phyloP scores from a whole-genome alignment of 1,284 basidiomycete species.

The Ceratobasidium sp. region DNA sequence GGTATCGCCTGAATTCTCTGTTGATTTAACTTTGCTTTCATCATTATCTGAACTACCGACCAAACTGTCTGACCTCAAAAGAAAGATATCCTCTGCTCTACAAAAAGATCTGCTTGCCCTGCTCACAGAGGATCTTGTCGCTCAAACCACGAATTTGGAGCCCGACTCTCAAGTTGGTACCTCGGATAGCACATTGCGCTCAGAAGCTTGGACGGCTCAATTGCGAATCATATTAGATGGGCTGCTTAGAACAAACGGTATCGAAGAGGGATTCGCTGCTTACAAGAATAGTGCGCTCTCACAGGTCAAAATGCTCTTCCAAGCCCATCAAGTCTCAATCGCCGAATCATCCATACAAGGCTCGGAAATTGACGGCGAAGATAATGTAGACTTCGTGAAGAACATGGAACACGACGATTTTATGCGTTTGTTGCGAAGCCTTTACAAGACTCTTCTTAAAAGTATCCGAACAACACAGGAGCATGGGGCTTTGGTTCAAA shows the following conservation, averaged over 20 bases:
- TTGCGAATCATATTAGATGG: slow-evolving; percentile 64
- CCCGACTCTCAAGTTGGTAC: background rate
- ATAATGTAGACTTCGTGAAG: slow-evolving; percentile 29
- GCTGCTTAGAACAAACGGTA: slow-evolving; percentile 74
- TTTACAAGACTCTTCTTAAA: slow-evolving; percentile 40
- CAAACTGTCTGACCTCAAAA: slow-evolving; percentile 43
- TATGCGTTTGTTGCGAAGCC: slow-evolving; percentile 39
- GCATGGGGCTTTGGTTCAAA: slow-evolving; percentile 24
- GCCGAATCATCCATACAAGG: slow-evolving; percentile 12
- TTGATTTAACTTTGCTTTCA: slow-evolving; percentile 46
- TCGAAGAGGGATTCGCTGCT: slow-evolving; percentile 71
- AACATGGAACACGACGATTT: slow-evolving; percentile 41
- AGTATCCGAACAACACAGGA: slow-evolving; percentile 38
- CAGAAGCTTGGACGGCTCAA: slow-evolving; percentile 32
- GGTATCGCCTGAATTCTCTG: background rate
- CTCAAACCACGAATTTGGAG: slow-evolving; percentile 3
- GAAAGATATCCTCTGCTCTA: slow-evolving; percentile 9
- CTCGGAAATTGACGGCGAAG: background rate
- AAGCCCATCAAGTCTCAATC: slow-evolving; percentile 40
- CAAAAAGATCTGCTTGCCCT: slow-evolving; percentile 25
- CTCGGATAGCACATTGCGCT: background rate
- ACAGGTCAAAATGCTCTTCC: slow-evolving; percentile 68
- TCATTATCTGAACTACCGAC: slow-evolving; percentile 48
- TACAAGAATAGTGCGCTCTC: slow-evolving; percentile 81
- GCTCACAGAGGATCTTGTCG: slow-evolving; percentile 15